phyloP scores from a whole-genome alignment of 257 asterid genomes.

The Knoxia roxburghii region DNA sequence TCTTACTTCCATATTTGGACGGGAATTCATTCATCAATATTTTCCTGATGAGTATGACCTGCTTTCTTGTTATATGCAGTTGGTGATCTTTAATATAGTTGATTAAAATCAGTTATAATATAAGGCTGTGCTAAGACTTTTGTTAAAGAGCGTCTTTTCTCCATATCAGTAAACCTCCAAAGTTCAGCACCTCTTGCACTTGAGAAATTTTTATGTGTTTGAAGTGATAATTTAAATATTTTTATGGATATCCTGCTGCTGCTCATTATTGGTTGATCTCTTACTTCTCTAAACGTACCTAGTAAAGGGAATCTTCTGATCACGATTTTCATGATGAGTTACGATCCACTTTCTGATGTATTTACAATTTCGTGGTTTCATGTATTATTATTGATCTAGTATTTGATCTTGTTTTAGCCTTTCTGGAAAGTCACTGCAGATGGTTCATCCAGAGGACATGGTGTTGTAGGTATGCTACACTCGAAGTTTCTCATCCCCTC shows the following conservation, averaged over 20 bases:
- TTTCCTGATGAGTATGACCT: background rate
- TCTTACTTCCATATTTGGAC: background rate
- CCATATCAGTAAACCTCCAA: background rate
- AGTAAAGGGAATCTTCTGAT: background rate
- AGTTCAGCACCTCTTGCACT: background rate
- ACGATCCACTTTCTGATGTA: background rate
- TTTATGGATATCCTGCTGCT: background rate
- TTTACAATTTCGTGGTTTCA: background rate
- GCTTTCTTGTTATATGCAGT: background rate
- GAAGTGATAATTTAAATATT: background rate
- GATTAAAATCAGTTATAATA: background rate
- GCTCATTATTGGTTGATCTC: background rate
- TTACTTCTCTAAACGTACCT: background rate
- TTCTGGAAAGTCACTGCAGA: constrained; percentile 90
- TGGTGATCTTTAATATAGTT: background rate
- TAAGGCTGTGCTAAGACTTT: constrained; percentile 2
- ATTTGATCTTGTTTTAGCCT: constrained; percentile 44
- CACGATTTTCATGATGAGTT: background rate
- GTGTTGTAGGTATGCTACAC: constrained; percentile 63
- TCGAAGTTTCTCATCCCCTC: background rate
- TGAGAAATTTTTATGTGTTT: background rate
- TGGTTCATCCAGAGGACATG: constrained; percentile 68
- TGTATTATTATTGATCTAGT: background rate
- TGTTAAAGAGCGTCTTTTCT: background rate
- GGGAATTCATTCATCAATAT: background rate